phyloP scores from a whole-genome alignment of 805 yeast genomes.

The Jamesozyma jinghongensis region DNA sequence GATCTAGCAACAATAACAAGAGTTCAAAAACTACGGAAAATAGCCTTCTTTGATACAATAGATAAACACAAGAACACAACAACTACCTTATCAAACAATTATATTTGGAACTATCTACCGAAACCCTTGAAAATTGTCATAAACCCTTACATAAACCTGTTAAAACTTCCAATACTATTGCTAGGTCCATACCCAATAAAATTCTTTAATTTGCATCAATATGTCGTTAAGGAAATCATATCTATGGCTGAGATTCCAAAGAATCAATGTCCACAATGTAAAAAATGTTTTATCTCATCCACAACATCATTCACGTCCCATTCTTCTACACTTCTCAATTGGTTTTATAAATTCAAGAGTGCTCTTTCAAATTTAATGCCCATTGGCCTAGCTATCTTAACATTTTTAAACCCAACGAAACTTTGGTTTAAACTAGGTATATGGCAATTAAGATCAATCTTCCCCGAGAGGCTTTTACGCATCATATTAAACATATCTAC shows the following conservation, averaged over 20 bases:
- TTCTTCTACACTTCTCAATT: no score
- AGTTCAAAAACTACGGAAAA: background rate
- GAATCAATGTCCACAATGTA: conserved; percentile 11
- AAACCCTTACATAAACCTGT: background rate
- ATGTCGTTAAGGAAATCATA: background rate
- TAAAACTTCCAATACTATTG: background rate
- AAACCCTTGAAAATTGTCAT: background rate
- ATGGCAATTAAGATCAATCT: conserved; percentile 22
- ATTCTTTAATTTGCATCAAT: background rate
- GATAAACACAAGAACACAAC: background rate
- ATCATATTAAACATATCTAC: conserved; percentile 18
- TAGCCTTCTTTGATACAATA: background rate
- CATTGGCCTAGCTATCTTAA: conserved; percentile 1
- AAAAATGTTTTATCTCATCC: conserved; percentile 3
- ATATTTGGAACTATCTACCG: background rate
- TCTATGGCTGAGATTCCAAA: background rate
- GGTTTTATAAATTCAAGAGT: conserved; percentile 2
- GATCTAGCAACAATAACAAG: background rate
- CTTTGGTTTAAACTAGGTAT: conserved; percentile 18
- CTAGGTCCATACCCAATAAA: no score
- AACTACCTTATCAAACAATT: background rate
- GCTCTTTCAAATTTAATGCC: conserved; percentile 4
- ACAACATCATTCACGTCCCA: conserved; percentile 2
- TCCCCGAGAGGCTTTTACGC: conserved; percentile 21
- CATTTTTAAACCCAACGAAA: conserved; percentile 12